Evolutionary conservation across 2,329 filamentous ascomycete genomes (phyloP), one percentile per base, ranked within the genome.

Genomic region (Exophiala xenobiotica): DNA sequence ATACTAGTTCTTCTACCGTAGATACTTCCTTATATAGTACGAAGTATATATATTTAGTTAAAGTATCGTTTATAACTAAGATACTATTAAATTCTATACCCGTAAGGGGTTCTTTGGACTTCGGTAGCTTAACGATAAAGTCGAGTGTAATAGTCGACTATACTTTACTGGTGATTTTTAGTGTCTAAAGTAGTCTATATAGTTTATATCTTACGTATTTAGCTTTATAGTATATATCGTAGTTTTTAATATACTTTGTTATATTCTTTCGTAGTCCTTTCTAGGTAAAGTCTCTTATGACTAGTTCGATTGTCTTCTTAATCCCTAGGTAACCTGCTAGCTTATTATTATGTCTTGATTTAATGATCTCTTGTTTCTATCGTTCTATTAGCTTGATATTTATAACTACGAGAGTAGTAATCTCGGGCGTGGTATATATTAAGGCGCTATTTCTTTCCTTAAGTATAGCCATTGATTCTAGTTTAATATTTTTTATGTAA

Each of bases 121-220:
- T 49, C 18, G 23, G 18, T 49, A 49, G n/a, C 3, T 43, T 44
- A 2, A 14, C 38, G 19, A 43, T 49, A 38, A 51, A 45, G 18
- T 45, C 12, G 3, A 44, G 20, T 16, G 8, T 11, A 8, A 44
- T 43, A 12, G 16, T 26, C 8, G 14, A 4, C 42, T 14, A 45
- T n/a, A 8, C 3, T 22, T 45, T 11, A 16, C 16, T 22, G 9
- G 22, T n/a, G 19, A 19, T 44, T 29, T 14, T 12, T 19, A 16
- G 3, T 6, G 4, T 16, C 14, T 50, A 18, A 22, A 45, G 41
- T 22, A 45, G 16, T 12, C 14, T 33, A 51, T 51, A 57, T 18
- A 24, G 47, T 40, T 54, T 54, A 52, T 57, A 33, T 43, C 16
- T n/a, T 22, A 8, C n/a, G 18, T 54, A 27, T 19, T 54, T 54